Base-by-base conservation (phyloP, 164 flowering plant species). In the Vitis riparia region DNA sequence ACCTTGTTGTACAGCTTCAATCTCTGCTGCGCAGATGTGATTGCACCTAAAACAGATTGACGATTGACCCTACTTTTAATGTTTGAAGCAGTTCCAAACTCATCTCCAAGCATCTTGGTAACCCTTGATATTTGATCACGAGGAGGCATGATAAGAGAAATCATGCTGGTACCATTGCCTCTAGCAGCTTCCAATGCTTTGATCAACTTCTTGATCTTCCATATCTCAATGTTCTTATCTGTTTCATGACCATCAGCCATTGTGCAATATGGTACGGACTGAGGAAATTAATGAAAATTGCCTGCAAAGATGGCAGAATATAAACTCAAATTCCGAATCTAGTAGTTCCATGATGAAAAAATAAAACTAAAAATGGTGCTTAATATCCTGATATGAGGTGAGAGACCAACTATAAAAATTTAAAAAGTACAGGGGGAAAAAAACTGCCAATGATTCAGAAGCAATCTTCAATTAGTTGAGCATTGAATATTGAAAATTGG, bases 21-120 rank as follows among this genome's bases (percentile, higher is more conserved):
- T 64, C 83, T 71, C 62, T 80, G 83, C 70, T 77, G 80, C 11
- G 83, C 83, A 71, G 83, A 80, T 4, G 83, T 80, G 10, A 80
- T 80, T 2, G 83, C 80, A 51, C 78, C 83, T 17, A 80, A 50
- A 10, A 81, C 82, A 50, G 82, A 81, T 37, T 81, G 82, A 4
- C 83, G 82, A 52, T 80, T 83, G 29, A 83, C 86, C 71, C 86
- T 80, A 62, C 86, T 83, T 44, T 83, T 83, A 55, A 83, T 82
- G 76, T 82, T 82, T 59, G 85, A 82, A 62, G 85, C 85, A 60
- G 82, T 83, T 68, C 86, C 86, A 69, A 75, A 80, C 70, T 83
- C 84, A 78, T 83, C 86, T 1, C 84, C 86, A n/a, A 80, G 62
- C 84, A 83, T 80, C 73, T 83, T 83, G 6, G 86, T 83, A 52